Base-by-base conservation (phyloP, 208 protist species). In the Naegleria lovaniensis region DNA sequence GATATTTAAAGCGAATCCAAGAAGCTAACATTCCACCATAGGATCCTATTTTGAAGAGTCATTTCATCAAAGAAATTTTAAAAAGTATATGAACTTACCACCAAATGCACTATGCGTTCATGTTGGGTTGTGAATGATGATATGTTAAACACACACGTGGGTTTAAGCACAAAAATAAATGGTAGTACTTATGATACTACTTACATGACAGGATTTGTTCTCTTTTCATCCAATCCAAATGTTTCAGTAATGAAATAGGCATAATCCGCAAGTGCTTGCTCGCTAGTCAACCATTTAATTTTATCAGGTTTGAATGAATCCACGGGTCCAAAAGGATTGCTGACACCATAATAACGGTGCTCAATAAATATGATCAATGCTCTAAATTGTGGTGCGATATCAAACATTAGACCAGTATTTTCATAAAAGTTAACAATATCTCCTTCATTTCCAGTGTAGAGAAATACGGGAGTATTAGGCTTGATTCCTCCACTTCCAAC, bases 191-290 rank as follows among this genome's bases (percentile, higher is more conserved):
- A 48, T 9, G 43, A 48, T 48, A 48, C 5, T 48, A 48, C 43
- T 48, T 48, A 48, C 43, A 48, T 48, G 43, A 96, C 94, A 36
- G 94, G 94, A 16, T 90, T 91, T 52, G 92, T 22, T 19, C 76
- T 16, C 25, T 90, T 52, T n/a, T 59, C 85, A 67, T 87, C 67
- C 29, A 75, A 33, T 59, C n/a, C 33, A 88, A 93, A 94, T 38
- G 95, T 52, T 55, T 92, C 33, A 38, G 85, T 36, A 59, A 97
- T 90, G n/a, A 97, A 86, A 25, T 59, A 41, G 19, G 96, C 94
- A 86, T 95, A 97, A 94, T 98, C 96, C 0, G 95, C 96, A 13
- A 98, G 89, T 38, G 96, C 96, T 90, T 97, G 96, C 43, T 96
- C 94, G 59, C 90, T 91, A 19, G 91, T 93, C 0, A 96, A 90